A percentile compares a stretch with the other conserved stretches of the same genome.
phyloP scores from a whole-genome alignment of 176 grass and related monocot genomes.

The Stipa capillata region DNA sequence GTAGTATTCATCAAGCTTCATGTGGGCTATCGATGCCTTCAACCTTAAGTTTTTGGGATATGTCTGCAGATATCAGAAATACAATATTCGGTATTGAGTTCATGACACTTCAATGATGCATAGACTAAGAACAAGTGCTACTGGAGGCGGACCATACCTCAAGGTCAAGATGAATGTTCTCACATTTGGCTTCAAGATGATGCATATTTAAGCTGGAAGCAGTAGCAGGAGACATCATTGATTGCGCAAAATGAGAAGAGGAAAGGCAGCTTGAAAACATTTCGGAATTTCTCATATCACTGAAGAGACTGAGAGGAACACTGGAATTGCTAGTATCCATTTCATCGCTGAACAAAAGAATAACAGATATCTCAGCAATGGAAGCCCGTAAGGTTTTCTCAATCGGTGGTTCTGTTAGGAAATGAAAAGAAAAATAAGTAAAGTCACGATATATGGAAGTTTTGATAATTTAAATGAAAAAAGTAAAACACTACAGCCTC shows the following conservation, averaged over 20 bases:
- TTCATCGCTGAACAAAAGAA: slow-evolving; percentile 58
- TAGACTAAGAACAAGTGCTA: background rate
- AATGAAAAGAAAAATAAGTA: slow-evolving; percentile 35
- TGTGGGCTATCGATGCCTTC: slow-evolving; percentile 47
- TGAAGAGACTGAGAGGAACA: slow-evolving; percentile 10
- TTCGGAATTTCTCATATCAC: slow-evolving; percentile 46
- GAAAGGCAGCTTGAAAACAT: slow-evolving; percentile 70
- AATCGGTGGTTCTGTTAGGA: slow-evolving; percentile 62
- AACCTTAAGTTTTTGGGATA: slow-evolving; percentile 69
- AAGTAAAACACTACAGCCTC: background rate
- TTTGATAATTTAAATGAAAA: background rate
- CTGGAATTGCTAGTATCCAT: slow-evolving; percentile 14
- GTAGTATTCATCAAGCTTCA: slow-evolving; percentile 77
- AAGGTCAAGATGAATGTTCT: slow-evolving; percentile 58
- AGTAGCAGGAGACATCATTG: slow-evolving; percentile 34
- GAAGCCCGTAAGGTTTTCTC: slow-evolving; percentile 67
- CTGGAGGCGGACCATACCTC: slow-evolving; percentile 50
- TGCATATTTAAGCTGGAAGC: slow-evolving; percentile 52
- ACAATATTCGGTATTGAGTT: slow-evolving; percentile 22
- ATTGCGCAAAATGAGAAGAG: slow-evolving; percentile 47
- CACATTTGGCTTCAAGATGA: slow-evolving; percentile 76
- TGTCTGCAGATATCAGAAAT: slow-evolving; percentile 60
- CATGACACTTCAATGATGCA: slow-evolving; percentile 6
- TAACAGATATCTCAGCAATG: slow-evolving; percentile 62
- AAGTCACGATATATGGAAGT: slow-evolving; percentile 12